These are phyloP conservation scores for Syzygium aqueum DNA, from an alignment of 345 rosid species.

Conservation along the genomic window DNA sequence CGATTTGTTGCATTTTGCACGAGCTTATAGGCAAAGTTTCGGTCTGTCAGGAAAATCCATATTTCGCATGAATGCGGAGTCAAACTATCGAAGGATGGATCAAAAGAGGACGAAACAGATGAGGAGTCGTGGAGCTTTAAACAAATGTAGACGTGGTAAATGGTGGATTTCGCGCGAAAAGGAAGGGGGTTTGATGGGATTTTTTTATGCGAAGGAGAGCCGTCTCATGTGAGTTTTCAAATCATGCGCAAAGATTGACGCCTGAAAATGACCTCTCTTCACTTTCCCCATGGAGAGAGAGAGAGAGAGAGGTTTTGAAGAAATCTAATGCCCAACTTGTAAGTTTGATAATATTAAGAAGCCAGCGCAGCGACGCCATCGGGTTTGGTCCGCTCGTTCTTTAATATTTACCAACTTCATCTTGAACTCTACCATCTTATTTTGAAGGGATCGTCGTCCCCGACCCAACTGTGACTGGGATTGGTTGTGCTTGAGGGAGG, in stretches of 20 bases:
- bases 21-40: background rate
- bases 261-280: background rate
- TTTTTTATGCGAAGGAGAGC: background rate
- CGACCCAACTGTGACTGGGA: background rate
- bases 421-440: background rate
- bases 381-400: background rate
- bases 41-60: background rate
- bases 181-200: background rate
- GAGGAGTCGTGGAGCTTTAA: background rate
- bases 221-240: background rate
- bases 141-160: background rate
- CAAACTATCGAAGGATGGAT: background rate
- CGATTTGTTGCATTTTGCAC: background rate
- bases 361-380: background rate
- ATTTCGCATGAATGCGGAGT: background rate
- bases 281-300: background rate
- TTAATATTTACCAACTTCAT: background rate
- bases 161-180: background rate
- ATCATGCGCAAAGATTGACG: background rate
- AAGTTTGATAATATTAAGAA: background rate
- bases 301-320: background rate
- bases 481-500: conserved; percentile 43
- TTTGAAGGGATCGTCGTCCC: background rate
- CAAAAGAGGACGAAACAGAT: background rate
- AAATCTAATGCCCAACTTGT: background rate